Conservation (phyloP, 148 eudicot species). For the Nyssa sinensis region DNA sequence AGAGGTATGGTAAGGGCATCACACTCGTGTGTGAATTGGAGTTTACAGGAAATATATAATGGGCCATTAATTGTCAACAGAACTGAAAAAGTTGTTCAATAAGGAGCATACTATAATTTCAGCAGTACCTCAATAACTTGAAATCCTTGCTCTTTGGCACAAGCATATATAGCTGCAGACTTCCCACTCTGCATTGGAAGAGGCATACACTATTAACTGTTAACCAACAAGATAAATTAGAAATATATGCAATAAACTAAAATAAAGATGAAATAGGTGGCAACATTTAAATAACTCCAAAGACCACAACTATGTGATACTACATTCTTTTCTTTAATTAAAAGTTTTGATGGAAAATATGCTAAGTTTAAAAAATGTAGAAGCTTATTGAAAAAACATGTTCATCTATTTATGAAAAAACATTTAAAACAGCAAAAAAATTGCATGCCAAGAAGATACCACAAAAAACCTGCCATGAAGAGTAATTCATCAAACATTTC, state of each 20-base stretch:
- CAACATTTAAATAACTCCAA: no score
- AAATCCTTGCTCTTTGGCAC: slow-evolving; percentile 97
- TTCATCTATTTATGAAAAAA: no score
- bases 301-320: no score
- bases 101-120: slow-evolving; percentile 4
- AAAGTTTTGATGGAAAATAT: no score
- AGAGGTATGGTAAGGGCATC: not conserved
- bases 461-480: no score
- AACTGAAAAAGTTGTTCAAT: slow-evolving; percentile 11
- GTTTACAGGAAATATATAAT: no score
- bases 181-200: slow-evolving; percentile 82
- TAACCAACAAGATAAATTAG: slow-evolving; percentile 2
- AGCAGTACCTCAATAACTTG: slow-evolving; percentile 76
- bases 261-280: not conserved
- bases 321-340: no score
- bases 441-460: no score
- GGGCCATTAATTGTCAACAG: slow-evolving; percentile 4
- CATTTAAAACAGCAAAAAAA: no score
- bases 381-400: no score
- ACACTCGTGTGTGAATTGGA: not conserved
- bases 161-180: slow-evolving; percentile 95
- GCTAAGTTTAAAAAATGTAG: no score
- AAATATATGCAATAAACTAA: not conserved
- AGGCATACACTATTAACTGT: slow-evolving; percentile 15
- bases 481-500: no score